Percentiles rank a stretch among this genome's conserved stretches.
Evolutionary conservation across 2,329 filamentous ascomycete genomes (phyloP).

Genomic region (Claviceps sp.): DNA sequence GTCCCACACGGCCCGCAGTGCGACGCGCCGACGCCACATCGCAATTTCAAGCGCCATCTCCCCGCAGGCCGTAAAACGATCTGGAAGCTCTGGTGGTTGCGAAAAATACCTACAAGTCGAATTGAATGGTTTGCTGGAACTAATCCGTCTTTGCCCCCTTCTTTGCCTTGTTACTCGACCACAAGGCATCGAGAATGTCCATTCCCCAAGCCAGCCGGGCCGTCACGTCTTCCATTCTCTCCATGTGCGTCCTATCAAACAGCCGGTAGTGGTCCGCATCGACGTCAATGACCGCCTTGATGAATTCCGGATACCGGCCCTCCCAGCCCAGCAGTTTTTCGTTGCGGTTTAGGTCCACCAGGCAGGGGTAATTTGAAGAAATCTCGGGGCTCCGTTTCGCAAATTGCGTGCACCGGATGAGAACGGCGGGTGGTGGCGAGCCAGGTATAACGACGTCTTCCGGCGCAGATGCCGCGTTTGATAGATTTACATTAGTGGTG

Average conservation of each 20-base stretch:
- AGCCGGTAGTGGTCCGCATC: slow-evolving; percentile 15
- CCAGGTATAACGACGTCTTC: not conserved
- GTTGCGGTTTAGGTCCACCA: slow-evolving; percentile 14
- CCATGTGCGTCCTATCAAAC: slow-evolving; percentile 10
- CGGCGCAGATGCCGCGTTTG: not conserved
- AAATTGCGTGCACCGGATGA: slow-evolving; percentile 11
- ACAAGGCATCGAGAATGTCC: slow-evolving; percentile 5
- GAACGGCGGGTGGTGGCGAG: slow-evolving; percentile 12
- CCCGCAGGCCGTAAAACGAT: too few species aligned
- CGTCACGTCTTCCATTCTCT: slow-evolving; percentile 7
- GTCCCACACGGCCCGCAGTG: too few species aligned
- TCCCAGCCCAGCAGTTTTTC: slow-evolving; percentile 17
- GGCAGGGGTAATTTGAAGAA: slow-evolving; percentile 4
- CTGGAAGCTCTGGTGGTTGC: not conserved
- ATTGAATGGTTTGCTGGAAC: too few species aligned
- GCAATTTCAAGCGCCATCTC: too few species aligned
- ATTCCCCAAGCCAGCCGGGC: slow-evolving; percentile 5
- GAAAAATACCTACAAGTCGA: not conserved
- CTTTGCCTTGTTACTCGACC: not conserved
- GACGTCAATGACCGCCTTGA: slow-evolving; percentile 16
- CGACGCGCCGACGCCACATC: too few species aligned
- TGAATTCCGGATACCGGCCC: slow-evolving; percentile 14
- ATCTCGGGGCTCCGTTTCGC: slow-evolving; percentile 3
- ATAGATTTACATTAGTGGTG: slow-evolving; percentile 1
- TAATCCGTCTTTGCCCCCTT: too few species aligned